A percentile compares a stretch with the other conserved stretches of the same genome.
These are phyloP conservation scores for Saccharomycopsis oosterbeekiorum DNA, from an alignment of 805 yeast species.

Conservation along the genomic window DNA sequence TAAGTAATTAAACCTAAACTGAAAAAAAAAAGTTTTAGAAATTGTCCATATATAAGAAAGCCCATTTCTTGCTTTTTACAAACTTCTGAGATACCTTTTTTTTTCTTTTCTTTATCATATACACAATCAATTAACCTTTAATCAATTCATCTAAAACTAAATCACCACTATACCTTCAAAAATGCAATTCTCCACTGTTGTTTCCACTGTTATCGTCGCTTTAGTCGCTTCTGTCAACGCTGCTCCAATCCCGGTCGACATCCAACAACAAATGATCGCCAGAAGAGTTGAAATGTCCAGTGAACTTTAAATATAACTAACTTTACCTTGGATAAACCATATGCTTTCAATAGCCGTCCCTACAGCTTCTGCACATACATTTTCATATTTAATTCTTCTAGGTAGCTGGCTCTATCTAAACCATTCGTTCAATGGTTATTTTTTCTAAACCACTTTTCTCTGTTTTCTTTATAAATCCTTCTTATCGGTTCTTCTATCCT, in stretches of 20 bases:
- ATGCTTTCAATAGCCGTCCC: neutral
- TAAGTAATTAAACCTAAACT: neutral
- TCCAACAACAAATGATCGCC: slow-evolving; percentile 14
- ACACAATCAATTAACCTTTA: neutral
- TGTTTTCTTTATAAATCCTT: neutral
- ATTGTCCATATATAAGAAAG: neutral
- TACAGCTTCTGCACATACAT: neutral
- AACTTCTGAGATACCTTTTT: neutral
- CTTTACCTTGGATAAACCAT: no score
- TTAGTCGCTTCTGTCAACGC: slow-evolving; percentile 12
- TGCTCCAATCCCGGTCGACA: slow-evolving; percentile 18
- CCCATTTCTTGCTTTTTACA: neutral
- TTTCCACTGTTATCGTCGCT: slow-evolving; percentile 10
- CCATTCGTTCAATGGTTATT: neutral
- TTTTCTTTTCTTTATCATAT: neutral
- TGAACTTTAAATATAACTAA: neutral
- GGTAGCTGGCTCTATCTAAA: neutral
- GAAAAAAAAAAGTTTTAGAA: neutral
- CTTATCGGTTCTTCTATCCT: neutral
- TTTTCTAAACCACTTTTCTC: neutral
- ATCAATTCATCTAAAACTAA: neutral
- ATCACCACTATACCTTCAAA: neutral
- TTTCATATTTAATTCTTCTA: neutral
- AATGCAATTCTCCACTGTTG: slow-evolving; percentile 16
- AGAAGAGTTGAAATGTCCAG: slow-evolving; percentile 10